Evolutionary conservation across 257 asterid species (phyloP).

Genomic region (Fraxinus cuspidata): DNA sequence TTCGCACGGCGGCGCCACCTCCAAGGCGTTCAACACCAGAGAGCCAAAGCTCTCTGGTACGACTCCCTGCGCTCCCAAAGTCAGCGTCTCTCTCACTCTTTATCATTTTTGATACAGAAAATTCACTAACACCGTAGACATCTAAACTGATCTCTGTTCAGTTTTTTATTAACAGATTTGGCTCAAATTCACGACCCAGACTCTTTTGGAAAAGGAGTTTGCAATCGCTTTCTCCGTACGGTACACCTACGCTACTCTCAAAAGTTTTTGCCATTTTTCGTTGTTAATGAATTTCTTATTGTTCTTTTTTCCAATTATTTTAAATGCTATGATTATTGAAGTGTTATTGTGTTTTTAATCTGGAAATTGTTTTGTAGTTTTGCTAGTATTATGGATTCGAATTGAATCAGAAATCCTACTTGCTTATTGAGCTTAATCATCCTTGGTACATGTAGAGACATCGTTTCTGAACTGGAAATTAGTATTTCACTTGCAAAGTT

Average conservation of each 20-base stretch:
- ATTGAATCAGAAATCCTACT: background rate
- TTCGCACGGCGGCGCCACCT: slow-evolving; percentile 89
- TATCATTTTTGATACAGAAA: background rate
- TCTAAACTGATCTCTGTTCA: background rate
- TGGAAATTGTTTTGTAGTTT: background rate
- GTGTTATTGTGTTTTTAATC: background rate
- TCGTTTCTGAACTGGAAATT: background rate
- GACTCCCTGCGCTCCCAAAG: slow-evolving; percentile 52
- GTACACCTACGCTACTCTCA: slow-evolving; percentile 36
- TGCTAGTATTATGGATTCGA: background rate
- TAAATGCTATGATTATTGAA: background rate
- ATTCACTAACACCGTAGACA: slow-evolving; percentile 1
- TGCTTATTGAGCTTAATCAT: background rate
- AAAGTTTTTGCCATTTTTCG: background rate
- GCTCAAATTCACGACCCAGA: slow-evolving; percentile 46
- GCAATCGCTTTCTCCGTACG: slow-evolving; percentile 84
- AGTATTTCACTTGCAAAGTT: background rate
- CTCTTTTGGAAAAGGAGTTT: slow-evolving; percentile 58
- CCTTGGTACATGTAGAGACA: background rate
- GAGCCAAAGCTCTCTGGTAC: slow-evolving; percentile 96
- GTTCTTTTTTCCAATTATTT: background rate
- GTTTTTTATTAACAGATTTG: slow-evolving; percentile 28
- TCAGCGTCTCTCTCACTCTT: slow-evolving; percentile 9
- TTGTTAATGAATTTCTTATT: background rate
- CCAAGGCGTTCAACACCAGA: slow-evolving; percentile 78